A percentile compares a stretch with the other conserved stretches of the same genome.
These are phyloP conservation scores for Rhodotorula mucilaginosa DNA, from an alignment of 1,284 basidiomycete genomes.

Conservation along the genomic window DNA sequence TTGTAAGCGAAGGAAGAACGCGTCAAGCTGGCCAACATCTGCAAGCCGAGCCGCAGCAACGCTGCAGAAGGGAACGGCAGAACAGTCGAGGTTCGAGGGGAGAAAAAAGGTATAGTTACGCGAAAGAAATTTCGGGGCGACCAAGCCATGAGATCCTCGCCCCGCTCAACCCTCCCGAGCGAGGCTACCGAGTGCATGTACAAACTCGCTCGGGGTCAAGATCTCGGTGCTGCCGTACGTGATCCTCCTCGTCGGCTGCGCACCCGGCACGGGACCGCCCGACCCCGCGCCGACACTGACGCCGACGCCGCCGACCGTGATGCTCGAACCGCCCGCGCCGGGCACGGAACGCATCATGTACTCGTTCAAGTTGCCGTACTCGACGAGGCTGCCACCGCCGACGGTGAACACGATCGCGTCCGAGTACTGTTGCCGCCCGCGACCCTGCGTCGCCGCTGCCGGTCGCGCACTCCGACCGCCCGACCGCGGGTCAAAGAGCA, in stretches of 20 bases:
- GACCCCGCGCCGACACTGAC: background rate
- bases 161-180: constrained; percentile 12
- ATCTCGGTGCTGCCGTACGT: constrained; percentile 97
- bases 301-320: background rate
- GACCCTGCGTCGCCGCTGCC: constrained; percentile 44
- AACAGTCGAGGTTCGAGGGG: background rate
- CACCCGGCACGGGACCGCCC: constrained; percentile 12
- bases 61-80: too few relatives aligned
- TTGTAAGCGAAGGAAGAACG: too few relatives aligned
- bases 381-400: constrained; percentile 94
- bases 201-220: constrained; percentile 80
- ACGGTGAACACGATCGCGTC: constrained; percentile 94
- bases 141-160: background rate
- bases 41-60: background rate
- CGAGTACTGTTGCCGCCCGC: constrained; percentile 73
- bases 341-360: constrained; percentile 59
- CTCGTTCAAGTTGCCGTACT: constrained; percentile 93
- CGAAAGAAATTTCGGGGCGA: background rate
- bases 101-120: background rate
- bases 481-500: constrained; percentile 88
- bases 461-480: constrained; percentile 44
- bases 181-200: constrained; percentile 64
- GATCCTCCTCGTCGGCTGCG: constrained; percentile 60
- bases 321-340: constrained; percentile 2
- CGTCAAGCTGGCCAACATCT: background rate